Base-by-base conservation (phyloP, 129 eudicot genomes). In the Flaveria robusta region DNA sequence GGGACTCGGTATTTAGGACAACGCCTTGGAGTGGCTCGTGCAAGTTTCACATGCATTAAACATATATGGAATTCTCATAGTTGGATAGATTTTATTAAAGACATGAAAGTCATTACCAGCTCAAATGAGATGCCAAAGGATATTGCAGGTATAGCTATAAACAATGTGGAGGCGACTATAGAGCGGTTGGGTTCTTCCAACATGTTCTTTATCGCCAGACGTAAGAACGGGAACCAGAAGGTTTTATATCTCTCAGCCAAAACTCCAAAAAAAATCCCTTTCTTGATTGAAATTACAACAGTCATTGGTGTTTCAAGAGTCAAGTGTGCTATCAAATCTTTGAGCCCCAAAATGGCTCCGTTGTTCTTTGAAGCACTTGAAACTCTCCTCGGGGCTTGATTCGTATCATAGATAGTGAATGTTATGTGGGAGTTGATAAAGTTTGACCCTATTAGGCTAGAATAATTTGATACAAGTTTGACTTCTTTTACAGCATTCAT, bases 61-160 rank as follows among this genome's bases (percentile, higher is more conserved):
- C 68, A 39, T 5, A 15, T 23, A 42, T 23, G 20, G 0, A n/a
- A 10, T 14, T 56, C 67, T 73, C n/a, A 43, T 0, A 15, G 41
- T 41, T 39, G 59, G 50, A 15, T 7, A 7, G 26, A 26, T 69
- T 15, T 34, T 22, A 46, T 73, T 77, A 66, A 87, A 94, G 97
- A 91, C 97, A 56, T 94, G 98, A 97, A 94, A 91, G 80, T 94
- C 96, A 22, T 78, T 91, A 27, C 98, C 98, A 7, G 98, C 82
- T 83, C 98, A 29, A 91, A 88, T 8, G 98, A 94, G 83, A 87
- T 91, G 13, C 81, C 85, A 3, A 94, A 51, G 82, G 97, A 91
- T 20, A 84, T 91, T 29, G 87, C 93, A 14, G 85, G 88, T 14
- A 54, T 84, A 15, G 90, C 81, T 52, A 69, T 89, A 70, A 86